A percentile compares a stretch with the other conserved stretches of the same genome.
Conservation (phyloP, 2,329 filamentous ascomycete species). For the Paraconiothyrium brasiliense region DNA sequence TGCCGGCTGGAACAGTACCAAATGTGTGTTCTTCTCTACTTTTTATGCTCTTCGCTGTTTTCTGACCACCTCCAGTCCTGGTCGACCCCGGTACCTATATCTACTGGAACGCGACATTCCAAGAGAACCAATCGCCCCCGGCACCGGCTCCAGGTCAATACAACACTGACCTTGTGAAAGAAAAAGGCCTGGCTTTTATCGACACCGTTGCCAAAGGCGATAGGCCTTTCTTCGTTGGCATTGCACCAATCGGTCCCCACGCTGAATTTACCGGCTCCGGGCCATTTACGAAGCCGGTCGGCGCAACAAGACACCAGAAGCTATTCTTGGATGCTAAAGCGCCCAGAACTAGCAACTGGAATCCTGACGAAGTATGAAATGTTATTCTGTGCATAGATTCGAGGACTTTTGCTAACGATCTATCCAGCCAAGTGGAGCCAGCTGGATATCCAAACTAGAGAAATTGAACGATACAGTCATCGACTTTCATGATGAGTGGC, state of each 20-base stretch:
- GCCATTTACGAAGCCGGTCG: slow-evolving; percentile 58
- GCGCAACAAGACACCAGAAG: slow-evolving; percentile 67
- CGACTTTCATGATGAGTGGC: slow-evolving; percentile 63
- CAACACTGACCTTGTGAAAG: slow-evolving; percentile 65
- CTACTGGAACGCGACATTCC: slow-evolving; percentile 71
- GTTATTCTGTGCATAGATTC: too few species aligned
- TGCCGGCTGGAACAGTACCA: slow-evolving; percentile 2
- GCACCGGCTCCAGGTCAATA: slow-evolving; percentile 65
- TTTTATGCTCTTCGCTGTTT: neutral
- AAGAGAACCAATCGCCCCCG: slow-evolving; percentile 66
- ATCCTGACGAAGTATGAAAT: slow-evolving; percentile 59
- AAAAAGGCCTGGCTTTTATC: slow-evolving; percentile 68
- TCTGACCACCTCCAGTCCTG: neutral
- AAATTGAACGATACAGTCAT: slow-evolving; percentile 56
- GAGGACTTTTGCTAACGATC: neutral
- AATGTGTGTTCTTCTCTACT: neutral
- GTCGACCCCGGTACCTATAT: slow-evolving; percentile 73
- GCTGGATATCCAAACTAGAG: slow-evolving; percentile 56
- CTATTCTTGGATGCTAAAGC: slow-evolving; percentile 68
- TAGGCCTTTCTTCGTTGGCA: slow-evolving; percentile 72
- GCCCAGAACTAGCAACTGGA: slow-evolving; percentile 71
- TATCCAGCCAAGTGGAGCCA: slow-evolving; percentile 1
- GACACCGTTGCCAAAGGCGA: slow-evolving; percentile 64
- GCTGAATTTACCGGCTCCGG: slow-evolving; percentile 46
- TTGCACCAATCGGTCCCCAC: slow-evolving; percentile 74